Evolutionary conservation across 2,329 filamentous ascomycete species (phyloP).

Genomic region (Colletotrichum echinochloae): DNA sequence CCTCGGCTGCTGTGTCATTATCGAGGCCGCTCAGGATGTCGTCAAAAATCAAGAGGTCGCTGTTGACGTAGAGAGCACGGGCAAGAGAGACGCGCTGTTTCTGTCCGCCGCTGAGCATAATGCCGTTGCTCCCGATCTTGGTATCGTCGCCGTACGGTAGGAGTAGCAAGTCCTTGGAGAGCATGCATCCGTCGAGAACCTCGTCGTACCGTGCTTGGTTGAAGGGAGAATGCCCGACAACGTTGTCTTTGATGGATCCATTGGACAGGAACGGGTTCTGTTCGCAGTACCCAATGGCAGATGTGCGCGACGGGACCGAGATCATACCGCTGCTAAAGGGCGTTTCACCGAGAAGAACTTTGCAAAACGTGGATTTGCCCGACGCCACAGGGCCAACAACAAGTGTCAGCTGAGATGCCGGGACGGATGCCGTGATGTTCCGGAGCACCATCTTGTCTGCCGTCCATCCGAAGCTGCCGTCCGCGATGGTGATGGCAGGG

Average conservation of each 20-base stretch:
- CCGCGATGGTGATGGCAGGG: constrained; percentile 19
- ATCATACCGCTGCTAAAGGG: constrained; percentile 43
- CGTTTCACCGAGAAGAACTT: constrained; percentile 50
- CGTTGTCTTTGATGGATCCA: constrained; percentile 44
- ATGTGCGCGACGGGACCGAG: constrained; percentile 26
- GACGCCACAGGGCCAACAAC: constrained; percentile 55
- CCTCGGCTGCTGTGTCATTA: constrained; percentile 51
- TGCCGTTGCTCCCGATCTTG: constrained; percentile 49
- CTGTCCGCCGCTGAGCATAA: constrained; percentile 52
- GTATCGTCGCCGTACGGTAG: constrained; percentile 49
- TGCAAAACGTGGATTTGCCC: constrained; percentile 57
- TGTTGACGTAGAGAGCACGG: constrained; percentile 44
- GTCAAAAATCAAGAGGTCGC: constrained; percentile 47
- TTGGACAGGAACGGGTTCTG: constrained; percentile 47
- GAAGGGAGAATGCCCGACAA: constrained; percentile 42
- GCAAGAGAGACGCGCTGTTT: constrained; percentile 47
- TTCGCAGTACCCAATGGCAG: constrained; percentile 49
- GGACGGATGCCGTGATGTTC: constrained; percentile 50
- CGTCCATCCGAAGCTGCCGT: constrained; percentile 51
- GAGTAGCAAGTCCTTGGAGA: constrained; percentile 39
- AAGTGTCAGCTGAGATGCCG: constrained; percentile 50
- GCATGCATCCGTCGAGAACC: constrained; percentile 42
- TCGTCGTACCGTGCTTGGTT: constrained; percentile 42
- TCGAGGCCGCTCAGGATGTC: constrained; percentile 51
- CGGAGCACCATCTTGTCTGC: constrained; percentile 45